Percentiles rank a stretch among this genome's conserved stretches.
Conservation (phyloP, 371 early-diverging fungal species). For the Conidiobolus incongruus region DNA sequence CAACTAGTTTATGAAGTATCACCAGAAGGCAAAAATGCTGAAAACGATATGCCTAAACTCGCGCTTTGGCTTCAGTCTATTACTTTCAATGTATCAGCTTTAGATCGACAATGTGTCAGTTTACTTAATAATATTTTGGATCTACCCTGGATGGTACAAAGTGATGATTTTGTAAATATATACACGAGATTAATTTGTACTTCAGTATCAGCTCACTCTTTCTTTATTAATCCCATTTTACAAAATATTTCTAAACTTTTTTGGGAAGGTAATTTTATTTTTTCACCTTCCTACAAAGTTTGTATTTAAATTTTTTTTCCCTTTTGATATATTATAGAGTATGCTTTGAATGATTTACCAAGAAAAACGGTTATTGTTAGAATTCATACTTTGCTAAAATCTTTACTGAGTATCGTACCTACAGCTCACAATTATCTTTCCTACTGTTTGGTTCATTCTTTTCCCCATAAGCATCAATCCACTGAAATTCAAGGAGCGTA, state of each 20-base stretch:
- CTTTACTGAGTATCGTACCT: neutral
- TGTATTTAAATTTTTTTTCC: neutral
- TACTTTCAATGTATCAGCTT: neutral
- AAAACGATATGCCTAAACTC: too few relatives aligned
- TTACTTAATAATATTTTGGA: neutral
- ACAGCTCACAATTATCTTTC: neutral
- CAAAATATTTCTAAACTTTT: neutral
- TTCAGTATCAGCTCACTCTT: neutral
- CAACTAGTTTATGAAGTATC: too few relatives aligned
- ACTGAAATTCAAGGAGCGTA: constrained; percentile 40
- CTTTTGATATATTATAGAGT: neutral
- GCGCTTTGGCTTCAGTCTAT: neutral
- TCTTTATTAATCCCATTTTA: neutral
- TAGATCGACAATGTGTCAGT: neutral
- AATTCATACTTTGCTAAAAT: neutral
- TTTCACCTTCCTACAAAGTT: too few relatives aligned
- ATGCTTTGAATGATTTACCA: too few relatives aligned
- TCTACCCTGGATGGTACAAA: neutral
- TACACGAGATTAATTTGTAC: neutral
- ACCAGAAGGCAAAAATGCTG: too few relatives aligned
- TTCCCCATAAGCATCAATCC: constrained; percentile 56
- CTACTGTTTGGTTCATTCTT: constrained; percentile 11
- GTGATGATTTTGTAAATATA: neutral
- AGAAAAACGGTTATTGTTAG: neutral
- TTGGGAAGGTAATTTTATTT: neutral